These are phyloP conservation scores for Fusarium penzigii DNA, from an alignment of 2,329 filamentous ascomycete genomes.

Conservation along the genomic window DNA sequence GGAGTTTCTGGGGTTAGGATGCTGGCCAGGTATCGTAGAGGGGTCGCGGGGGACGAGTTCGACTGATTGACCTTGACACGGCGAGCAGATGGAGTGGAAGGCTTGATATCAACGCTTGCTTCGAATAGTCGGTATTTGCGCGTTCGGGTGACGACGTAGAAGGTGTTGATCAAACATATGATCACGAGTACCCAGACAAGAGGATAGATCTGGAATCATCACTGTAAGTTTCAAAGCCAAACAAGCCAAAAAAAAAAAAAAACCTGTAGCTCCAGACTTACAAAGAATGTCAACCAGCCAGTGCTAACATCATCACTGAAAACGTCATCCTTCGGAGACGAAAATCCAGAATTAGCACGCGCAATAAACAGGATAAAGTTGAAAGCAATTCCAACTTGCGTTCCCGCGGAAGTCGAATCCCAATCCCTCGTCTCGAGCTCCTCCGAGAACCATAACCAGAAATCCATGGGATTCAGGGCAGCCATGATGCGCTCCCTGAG, in stretches of 20 bases:
- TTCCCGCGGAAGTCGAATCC: slow-evolving; percentile 78
- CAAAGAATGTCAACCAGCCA: slow-evolving; percentile 63
- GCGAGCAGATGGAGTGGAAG: slow-evolving; percentile 80
- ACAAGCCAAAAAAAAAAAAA: too few relatives aligned
- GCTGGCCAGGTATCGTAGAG: slow-evolving; percentile 71
- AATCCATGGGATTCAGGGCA: slow-evolving; percentile 84
- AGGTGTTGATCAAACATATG: slow-evolving; percentile 73
- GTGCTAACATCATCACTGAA: slow-evolving; percentile 71
- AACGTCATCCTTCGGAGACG: slow-evolving; percentile 70
- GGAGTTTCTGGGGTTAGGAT: slow-evolving; percentile 69
- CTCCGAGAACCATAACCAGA: slow-evolving; percentile 87
- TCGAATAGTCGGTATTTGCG: slow-evolving; percentile 92
- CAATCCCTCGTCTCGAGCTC: slow-evolving; percentile 90
- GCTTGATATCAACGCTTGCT: slow-evolving; percentile 72
- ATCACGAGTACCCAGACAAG: slow-evolving; percentile 69
- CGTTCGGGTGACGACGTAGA: slow-evolving; percentile 78
- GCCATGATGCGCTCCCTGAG: slow-evolving; percentile 78
- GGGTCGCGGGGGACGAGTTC: slow-evolving; percentile 69
- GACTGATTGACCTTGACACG: slow-evolving; percentile 82
- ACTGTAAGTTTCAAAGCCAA: neutral
- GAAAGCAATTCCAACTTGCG: slow-evolving; percentile 71
- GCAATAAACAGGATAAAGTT: slow-evolving; percentile 83
- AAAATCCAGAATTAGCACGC: slow-evolving; percentile 69
- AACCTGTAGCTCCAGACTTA: slow-evolving; percentile 36
- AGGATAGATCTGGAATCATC: slow-evolving; percentile 58